Base-by-base conservation (phyloP, 257 asterid species). In the Misopates orontium region DNA sequence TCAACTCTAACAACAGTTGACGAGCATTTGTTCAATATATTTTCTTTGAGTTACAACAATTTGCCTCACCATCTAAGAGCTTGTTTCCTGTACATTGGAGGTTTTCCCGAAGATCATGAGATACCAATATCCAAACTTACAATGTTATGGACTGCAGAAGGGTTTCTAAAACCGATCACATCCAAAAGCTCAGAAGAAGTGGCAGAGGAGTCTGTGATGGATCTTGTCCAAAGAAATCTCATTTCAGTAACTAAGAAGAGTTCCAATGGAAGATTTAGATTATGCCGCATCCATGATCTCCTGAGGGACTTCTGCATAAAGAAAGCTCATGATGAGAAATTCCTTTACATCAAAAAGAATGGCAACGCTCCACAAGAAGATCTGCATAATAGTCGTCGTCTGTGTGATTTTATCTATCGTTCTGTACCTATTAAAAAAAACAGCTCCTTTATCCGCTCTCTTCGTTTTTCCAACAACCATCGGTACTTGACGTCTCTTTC, bases 111-210 rank as follows among this genome's bases (percentile, higher is more conserved):
- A 4, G 18, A 9, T 19, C 1, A n/a, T 4, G 8, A 3, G 0
- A 64, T 51, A 12, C 19, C 18, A 3, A 5, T 23, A 8, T 49
- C 47, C 3, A 32, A 40, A 64, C 42, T 64, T 8, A 24, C 21
- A 2, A 50, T 50, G 31, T 5, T 51, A 16, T 64, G 70, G 60
- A 47, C 18, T 32, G 70, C 70, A 0, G 70, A 64, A 28, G 70
- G 40, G 0, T 49, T 32, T 19, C 17, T 64, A 12, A 53, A 49
- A 31, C 60, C 50, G 4, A 0, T 18, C 2, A 54, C 10, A 4
- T 3, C 17, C 36, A 5, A 14, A 4, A 49, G 10, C 8, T 25
- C 36, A 41, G 69, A 64, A 13, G 69, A 64, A 20, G 13, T 9
- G 0, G 69, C 60, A 50, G 36, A 50, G 0, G 57, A 22, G 69